Evolutionary conservation across 805 yeast species (phyloP), one percentile per base, ranked within the genome.

Genomic region (Ogataea polymorpha): DNA sequence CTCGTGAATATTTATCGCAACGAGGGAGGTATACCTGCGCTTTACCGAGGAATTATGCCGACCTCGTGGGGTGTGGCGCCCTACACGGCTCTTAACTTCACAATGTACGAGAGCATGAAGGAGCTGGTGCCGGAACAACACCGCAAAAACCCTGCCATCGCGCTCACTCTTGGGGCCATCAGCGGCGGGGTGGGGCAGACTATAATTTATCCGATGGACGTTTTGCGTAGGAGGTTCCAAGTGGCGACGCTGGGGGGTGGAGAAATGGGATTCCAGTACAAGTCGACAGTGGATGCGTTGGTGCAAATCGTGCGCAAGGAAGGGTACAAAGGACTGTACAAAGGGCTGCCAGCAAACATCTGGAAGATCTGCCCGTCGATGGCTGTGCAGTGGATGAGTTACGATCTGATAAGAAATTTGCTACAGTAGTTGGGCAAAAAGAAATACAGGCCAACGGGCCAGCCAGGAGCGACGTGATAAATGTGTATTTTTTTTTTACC

Each of bases 21-120:
- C 12, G 99, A 91, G 64, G 98, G 98, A 26, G 96, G 96, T 0
- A 17, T 87, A 7, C 46, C 58, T 2, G 95, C 89, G 0, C 67
- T 91, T 12, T 91, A 86, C 59, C 71, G 90, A 37, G 99, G 99
- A 3, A 70, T 90, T 10, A 68, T 82, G 46, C 96, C 98, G n/a
- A 91, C 98, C 0, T 79, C 90, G 1, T 65, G 86, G 42, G 97
- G 98, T 2, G 96, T 93, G 15, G 97, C 96, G 1, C 97, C 98
- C 1, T 93, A 90, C 57, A 96, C 88, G 23, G 96, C 96, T 4
- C 75, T 91, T 38, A 91, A 90, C 63, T 91, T 91, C 59, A 83
- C 96, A 2, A 79, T 88, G 33, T 91, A 90, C 67, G 98, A 93
- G 57, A 79, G 76, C 46, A 57, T 89, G 49, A 78, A 89, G 47